Percentiles rank a stretch among this genome's conserved stretches.
phyloP scores from a whole-genome alignment of 345 rosid genomes.

The Geranium brycei region DNA sequence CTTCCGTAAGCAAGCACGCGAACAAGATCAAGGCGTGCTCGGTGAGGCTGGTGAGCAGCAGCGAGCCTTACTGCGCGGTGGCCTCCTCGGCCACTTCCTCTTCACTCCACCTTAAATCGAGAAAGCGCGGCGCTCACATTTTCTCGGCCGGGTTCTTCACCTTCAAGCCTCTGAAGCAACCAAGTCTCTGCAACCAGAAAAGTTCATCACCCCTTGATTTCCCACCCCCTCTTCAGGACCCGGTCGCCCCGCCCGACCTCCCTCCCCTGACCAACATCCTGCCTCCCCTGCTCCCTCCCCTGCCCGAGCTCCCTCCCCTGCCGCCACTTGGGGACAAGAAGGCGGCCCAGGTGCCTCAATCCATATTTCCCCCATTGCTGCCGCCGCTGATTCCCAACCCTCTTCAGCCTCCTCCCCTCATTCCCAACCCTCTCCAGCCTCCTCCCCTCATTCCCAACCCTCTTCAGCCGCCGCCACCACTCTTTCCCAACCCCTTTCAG shows the following conservation, averaged over 20 bases:
- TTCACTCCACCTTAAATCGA: conserved; percentile 41
- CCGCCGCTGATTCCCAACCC: conserved; percentile 10
- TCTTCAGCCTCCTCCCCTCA: conserved; percentile 36
- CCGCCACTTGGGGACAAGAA: neutral
- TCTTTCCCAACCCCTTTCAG: conserved; percentile 22
- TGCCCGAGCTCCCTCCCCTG: conserved; percentile 11
- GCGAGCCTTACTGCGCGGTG: conserved; percentile 59
- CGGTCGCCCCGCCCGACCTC: conserved; percentile 6
- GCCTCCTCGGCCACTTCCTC: conserved; percentile 61
- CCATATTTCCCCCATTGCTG: conserved; percentile 16
- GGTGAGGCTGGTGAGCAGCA: conserved; percentile 51
- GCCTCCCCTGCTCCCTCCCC: conserved; percentile 24
- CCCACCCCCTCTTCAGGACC: conserved; percentile 8
- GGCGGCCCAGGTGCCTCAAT: too few relatives aligned
- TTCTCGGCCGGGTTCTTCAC: conserved; percentile 91
- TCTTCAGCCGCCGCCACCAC: conserved; percentile 25
- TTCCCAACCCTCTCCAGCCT: conserved; percentile 17
- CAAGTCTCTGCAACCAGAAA: conserved; percentile 48
- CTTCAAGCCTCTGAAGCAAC: conserved; percentile 63
- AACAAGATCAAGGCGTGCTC: conserved; percentile 57
- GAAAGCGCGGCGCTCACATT: conserved; percentile 33
- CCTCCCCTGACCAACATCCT: conserved; percentile 7
- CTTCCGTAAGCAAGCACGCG: conserved; percentile 52
- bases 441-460: conserved; percentile 18
- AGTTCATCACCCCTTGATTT: neutral